Evolutionary conservation across 176 grass and related monocot genomes (phyloP), one percentile per base, ranked within the genome.

Genomic region (Aechmea fasciata): DNA sequence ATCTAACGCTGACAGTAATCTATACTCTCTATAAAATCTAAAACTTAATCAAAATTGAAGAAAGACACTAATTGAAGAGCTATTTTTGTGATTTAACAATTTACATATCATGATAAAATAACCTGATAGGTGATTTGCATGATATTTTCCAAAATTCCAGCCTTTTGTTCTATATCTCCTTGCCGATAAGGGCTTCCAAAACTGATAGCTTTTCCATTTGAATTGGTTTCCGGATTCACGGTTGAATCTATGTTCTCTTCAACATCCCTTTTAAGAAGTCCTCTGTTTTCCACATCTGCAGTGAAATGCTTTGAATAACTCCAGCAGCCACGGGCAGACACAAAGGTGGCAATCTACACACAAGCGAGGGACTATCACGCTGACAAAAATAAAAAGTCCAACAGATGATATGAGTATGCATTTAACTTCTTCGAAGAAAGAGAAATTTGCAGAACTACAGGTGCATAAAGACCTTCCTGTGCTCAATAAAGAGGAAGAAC

Each of bases 271-370:
- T 74, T 74, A 51, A 74, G 33, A 10, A 48, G 20, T 62, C n/a
- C n/a, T 50, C 64, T 23, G 15, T n/a, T 14, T 62, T 74, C 72
- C 7, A 64, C 48, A 26, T 65, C 33, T 52, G 50, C 59, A 51
- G 61, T 29, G 11, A 57, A 48, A 29, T 13, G 8, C 13, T 75
- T 75, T 64, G 6, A 12, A 26, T 29, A 74, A 19, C 50, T 74
- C 72, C 72, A 74, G 49, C 72, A 74, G n/a, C 72, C 72, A 65
- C 65, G 72, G 29, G 72, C 72, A 52, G 72, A 74, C 15, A 74
- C 29, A 18, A 64, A 19, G 5, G 33, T 74, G 22, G 61, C 72
- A 74, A 74, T 74, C 72, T 74, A 49, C 17, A 51, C 9, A 10
- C 18, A 51, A 13, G 22, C 11, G 17, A 74, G 23, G 10, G 23